Evolutionary conservation across 1,284 basidiomycete species (phyloP), one percentile per base, ranked within the genome.

Genomic region (Trametes pubescens): DNA sequence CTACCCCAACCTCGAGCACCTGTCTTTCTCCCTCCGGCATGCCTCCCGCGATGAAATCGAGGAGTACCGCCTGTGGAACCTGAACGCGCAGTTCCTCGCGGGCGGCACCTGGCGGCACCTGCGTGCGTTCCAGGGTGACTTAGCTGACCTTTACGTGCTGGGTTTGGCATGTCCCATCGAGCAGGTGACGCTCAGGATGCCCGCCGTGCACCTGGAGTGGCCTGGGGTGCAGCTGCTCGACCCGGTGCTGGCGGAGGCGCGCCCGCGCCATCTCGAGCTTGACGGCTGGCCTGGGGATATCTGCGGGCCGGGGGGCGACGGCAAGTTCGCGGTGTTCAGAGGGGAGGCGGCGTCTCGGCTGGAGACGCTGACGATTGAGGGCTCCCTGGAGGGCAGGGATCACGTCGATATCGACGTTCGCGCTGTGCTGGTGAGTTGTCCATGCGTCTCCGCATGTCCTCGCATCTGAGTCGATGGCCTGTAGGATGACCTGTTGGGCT

Each of bases 121-220:
- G 6, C 26, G n/a, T 14, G 38, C 14, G 38, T 54, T 54, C 38
- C 2, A 13, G 22, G 52, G 52, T 9, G 6, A 7, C 14, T 24
- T 54, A 4, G 21, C n/a, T 14, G 52, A 43, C 9, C 37, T 54
- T 22, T 54, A 54, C 38, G 38, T 43, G 11, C 24, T 43, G 14
- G 52, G 52, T 4, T 24, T 54, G 10, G 21, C 38, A 9, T 54
- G 37, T 22, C 11, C 22, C 14, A 54, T 54, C 38, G 52, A 54
- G 14, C 37, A 22, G 2, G 14, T 54, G 38, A 29, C 21, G 52
- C 37, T 54, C 29, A 32, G 29, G 8, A 3, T 32, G 29, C 29
- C 29, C 29, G 4, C 29, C 29, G 8, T 3, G 29, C 29, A 32
- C 29, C 29, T 3, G 4, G 29, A 32, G 4, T 32, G 29, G 29